A percentile compares a stretch with the other conserved stretches of the same genome.
Conservation (phyloP, 2,329 filamentous ascomycete genomes). For the Pseudogymnoascus sp. region DNA sequence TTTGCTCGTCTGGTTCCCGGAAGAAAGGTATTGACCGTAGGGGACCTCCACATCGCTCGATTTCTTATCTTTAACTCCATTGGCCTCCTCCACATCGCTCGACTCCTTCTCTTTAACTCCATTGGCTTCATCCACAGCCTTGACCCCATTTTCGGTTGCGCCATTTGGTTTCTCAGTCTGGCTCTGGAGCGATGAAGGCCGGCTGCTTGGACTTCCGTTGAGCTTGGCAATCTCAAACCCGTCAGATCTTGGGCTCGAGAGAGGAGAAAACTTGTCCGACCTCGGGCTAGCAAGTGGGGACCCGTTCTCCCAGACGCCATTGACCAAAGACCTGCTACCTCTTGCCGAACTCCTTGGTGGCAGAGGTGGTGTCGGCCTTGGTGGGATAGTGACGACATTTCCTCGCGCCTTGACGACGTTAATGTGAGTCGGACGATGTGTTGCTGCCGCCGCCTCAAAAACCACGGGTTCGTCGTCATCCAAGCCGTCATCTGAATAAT, state of each 20-base stretch:
- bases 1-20: not conserved
- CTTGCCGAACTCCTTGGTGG: constrained; percentile 65
- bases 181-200: not conserved
- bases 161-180: not conserved
- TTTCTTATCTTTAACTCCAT: not conserved
- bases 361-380: constrained; percentile 64
- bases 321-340: constrained; percentile 15
- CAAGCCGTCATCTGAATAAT: constrained; percentile 41
- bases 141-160: not conserved
- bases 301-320: constrained; percentile 19
- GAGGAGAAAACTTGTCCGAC: constrained; percentile 9
- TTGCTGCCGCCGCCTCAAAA: constrained; percentile 54
- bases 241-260: constrained; percentile 1
- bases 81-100: not conserved
- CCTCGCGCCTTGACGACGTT: constrained; percentile 48
- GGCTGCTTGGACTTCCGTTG: not conserved
- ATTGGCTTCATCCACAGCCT: not conserved
- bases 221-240: constrained; percentile 5
- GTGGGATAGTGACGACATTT: constrained; percentile 75
- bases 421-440: constrained; percentile 37
- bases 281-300: constrained; percentile 1
- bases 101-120: not conserved
- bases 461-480: constrained; percentile 55
- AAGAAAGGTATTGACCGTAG: not conserved
- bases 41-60: not conserved